These are phyloP conservation scores for Cochlearia excelsa DNA, from an alignment of 345 rosid species.

Conservation along the genomic window DNA sequence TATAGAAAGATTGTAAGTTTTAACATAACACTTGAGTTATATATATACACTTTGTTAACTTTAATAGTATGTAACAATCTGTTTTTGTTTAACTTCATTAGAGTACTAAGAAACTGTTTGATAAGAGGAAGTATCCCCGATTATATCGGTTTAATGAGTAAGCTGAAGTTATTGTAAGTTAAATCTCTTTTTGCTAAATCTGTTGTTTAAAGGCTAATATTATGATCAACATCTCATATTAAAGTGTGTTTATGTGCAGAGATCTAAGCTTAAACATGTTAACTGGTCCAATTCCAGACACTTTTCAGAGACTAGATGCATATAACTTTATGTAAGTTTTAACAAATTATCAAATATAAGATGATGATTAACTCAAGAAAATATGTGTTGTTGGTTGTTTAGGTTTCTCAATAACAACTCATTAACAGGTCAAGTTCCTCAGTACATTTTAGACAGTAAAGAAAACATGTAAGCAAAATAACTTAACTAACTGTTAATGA, in stretches of 20 bases:
- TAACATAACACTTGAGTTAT: background rate
- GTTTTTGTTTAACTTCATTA: conserved; percentile 28
- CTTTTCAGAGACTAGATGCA: conserved; percentile 11
- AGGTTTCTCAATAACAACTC: conserved; percentile 81
- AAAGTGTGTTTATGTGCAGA: conserved; percentile 35
- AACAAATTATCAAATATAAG: background rate
- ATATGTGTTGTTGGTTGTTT: background rate
- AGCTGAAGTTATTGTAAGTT: conserved; percentile 52
- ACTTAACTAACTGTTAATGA: background rate
- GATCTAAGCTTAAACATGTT: conserved; percentile 79
- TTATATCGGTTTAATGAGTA: conserved; percentile 41
- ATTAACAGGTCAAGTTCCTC: conserved; percentile 60
- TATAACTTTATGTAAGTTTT: conserved; percentile 49
- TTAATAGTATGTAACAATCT: background rate
- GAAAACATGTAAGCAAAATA: conserved; percentile 38
- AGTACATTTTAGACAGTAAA: conserved; percentile 40
- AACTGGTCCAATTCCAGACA: conserved; percentile 49
- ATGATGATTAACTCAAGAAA: conserved; percentile 7
- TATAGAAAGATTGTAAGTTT: conserved; percentile 49
- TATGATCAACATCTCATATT: conserved; percentile 8
- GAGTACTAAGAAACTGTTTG: conserved; percentile 63
- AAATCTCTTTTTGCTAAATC: conserved; percentile 1
- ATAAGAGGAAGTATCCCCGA: conserved; percentile 50
- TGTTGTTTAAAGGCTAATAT: conserved; percentile 1
- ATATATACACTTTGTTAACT: background rate